These are phyloP conservation scores for Paracamarosporium sp. DNA, from an alignment of 2,329 filamentous ascomycete species.

Conservation along the genomic window DNA sequence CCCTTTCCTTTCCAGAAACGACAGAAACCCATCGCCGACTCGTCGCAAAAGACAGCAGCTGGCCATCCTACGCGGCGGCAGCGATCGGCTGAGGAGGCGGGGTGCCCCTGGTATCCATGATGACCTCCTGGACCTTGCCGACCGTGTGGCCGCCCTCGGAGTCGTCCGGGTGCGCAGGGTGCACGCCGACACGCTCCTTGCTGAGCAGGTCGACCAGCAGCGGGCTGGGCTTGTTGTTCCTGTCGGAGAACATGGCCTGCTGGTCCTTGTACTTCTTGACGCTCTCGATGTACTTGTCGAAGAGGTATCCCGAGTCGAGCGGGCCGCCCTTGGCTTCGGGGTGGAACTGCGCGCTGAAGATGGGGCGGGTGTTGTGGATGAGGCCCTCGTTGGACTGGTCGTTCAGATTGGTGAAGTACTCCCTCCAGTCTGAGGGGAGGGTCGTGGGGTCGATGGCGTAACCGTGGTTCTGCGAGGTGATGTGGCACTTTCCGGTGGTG, in stretches of 20 bases:
- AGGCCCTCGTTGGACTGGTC: constrained; percentile 97
- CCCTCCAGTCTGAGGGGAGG: constrained; percentile 86
- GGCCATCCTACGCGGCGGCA: constrained; percentile 30
- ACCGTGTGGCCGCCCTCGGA: constrained; percentile 36
- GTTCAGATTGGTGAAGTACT: constrained; percentile 98
- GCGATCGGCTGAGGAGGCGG: constrained; percentile 43
- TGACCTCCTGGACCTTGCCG: constrained; percentile 34
- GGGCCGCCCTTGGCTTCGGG: constrained; percentile 97
- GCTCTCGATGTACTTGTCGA: constrained; percentile 93
- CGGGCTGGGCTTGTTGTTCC: constrained; percentile 86
- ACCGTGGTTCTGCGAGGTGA: constrained; percentile 97
- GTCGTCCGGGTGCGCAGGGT: constrained; percentile 46
- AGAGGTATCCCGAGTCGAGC: constrained; percentile 93
- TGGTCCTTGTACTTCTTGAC: constrained; percentile 88
- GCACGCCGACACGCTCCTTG: constrained; percentile 92
- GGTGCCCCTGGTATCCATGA: constrained; percentile 35
- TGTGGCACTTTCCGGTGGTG: constrained; percentile 96
- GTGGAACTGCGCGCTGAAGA: constrained; percentile 99
- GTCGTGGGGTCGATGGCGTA: constrained; percentile 91
- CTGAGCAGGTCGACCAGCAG: constrained; percentile 88
- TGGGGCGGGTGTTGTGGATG: constrained; percentile 94
- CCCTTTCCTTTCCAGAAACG: no score
- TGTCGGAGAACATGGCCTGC: constrained; percentile 73
- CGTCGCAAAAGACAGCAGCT: not conserved
- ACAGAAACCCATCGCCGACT: constrained; percentile 1